Evolutionary conservation across 2,329 filamentous ascomycete genomes (phyloP), one percentile per base, ranked within the genome.

Genomic region (Fusarium mundagurra): DNA sequence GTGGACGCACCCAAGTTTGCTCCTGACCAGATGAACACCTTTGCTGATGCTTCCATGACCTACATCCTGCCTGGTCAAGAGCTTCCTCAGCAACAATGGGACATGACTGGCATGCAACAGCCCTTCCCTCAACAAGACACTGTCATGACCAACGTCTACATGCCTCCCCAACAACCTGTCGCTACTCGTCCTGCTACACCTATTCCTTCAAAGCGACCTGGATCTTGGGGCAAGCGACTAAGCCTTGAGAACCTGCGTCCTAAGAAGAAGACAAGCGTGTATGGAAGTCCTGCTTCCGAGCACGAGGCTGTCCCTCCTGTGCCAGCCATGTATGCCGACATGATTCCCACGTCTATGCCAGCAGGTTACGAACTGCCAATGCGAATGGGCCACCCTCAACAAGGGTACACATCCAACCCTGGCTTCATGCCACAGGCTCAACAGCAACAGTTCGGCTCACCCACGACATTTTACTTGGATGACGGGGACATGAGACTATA

Each of bases 1-100:
- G 75, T 81, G n/a, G 82, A 83, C 48, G 81, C 82, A 10, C 83
- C 83, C 60, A 83, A 83, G 71, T 84, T 84, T 65, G 82, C 82
- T 13, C 82, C 83, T 14, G 83, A 84, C 64, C 81, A 83, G 64
- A 76, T 82, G 73, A 79, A 79, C 62, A 80, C 79, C 16, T 80
- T 81, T 31, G 76, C 77, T 50, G 80, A 79, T 61, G 75, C 78
- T 10, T 73, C 76, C 6, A 79, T 76, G 75, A 79, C 79, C 18
- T 75, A 81, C 77, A 76, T 83, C 76, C 60, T 78, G 39, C 70
- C 82, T 67, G 79, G 80, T 63, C 59, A 78, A 74, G 75, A 78
- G 24, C 64, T 78, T 34, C 75, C 77, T 39, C 77, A 76, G 33
- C 77, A 78, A 17, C 76, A 78, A 29, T 79, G 77, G 76, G 77